Conservation (phyloP, 179 eudicot species). For the Beta macrorhiza region DNA sequence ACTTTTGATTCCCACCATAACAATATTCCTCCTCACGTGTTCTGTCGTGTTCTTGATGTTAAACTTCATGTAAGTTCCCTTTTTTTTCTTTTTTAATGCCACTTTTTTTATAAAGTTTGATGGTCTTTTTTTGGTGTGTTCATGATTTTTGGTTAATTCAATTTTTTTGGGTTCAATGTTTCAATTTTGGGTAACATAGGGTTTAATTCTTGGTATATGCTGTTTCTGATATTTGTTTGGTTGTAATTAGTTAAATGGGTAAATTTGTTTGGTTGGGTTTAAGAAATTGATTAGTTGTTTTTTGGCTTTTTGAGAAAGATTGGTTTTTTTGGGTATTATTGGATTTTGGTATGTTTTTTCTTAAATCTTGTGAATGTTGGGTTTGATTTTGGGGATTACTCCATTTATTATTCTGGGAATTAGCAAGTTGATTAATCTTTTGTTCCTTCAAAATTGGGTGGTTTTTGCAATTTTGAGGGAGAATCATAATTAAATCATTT, state of each 20-base stretch:
- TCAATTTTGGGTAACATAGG: constrained; percentile 25
- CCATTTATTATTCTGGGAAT: constrained; percentile 28
- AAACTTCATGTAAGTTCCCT: constrained; percentile 74
- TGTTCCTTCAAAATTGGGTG: constrained; percentile 37
- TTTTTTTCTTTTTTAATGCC: neutral
- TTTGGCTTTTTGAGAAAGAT: constrained; percentile 26
- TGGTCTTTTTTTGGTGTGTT: neutral
- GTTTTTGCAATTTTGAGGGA: constrained; percentile 13
- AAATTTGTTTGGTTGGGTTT: neutral
- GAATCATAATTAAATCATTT: constrained; percentile 17
- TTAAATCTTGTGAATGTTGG: constrained; percentile 33
- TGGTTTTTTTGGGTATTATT: constrained; percentile 16
- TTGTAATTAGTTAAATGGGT: constrained; percentile 6
- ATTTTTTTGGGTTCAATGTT: constrained; percentile 14
- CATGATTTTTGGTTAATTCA: neutral
- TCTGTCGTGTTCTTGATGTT: constrained; percentile 87
- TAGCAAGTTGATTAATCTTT: constrained; percentile 21
- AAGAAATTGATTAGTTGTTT: constrained; percentile 4
- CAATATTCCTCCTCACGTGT: constrained; percentile 62
- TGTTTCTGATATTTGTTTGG: constrained; percentile 26
- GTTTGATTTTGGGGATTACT: constrained; percentile 29
- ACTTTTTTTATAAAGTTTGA: neutral
- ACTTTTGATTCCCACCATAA: constrained; percentile 29
- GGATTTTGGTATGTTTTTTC: neutral
- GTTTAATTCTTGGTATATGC: constrained; percentile 35